phyloP scores from a whole-genome alignment of 352 stramenopile genomes.

The Globisporangium viniferum region DNA sequence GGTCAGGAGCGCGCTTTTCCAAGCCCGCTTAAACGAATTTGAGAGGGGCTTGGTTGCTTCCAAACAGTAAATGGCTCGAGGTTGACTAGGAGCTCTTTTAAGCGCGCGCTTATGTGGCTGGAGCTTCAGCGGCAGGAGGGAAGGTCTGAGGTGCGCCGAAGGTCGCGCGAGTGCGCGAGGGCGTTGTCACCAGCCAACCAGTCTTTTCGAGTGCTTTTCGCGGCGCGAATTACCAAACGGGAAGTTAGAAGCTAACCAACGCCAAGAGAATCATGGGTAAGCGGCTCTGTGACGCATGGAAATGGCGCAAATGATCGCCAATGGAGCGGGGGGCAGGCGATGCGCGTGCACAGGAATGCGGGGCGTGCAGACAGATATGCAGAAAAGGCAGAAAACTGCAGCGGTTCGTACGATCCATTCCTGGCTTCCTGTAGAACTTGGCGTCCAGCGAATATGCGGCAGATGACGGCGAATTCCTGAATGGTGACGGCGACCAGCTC shows the following conservation, averaged over 20 bases:
- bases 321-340: not conserved
- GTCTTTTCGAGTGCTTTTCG: conserved; percentile 33
- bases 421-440: not conserved
- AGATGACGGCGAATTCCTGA: not conserved
- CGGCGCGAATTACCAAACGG: conserved; percentile 40
- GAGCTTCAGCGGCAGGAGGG: conserved; percentile 1
- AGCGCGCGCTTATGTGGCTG: not conserved
- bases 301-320: not conserved
- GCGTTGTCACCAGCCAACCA: conserved; percentile 48
- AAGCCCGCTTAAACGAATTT: conserved; percentile 24
- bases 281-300: conserved; percentile 9
- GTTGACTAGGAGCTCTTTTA: not conserved
- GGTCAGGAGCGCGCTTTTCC: conserved; percentile 21
- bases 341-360: not conserved
- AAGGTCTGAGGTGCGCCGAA: conserved; percentile 17
- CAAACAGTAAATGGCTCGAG: not conserved
- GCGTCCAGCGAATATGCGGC: not conserved
- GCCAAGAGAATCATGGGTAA: conserved; percentile 67
- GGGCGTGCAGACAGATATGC: conserved; percentile 8
- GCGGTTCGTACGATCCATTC: not conserved
- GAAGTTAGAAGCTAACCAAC: conserved; percentile 70
- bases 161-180: conserved; percentile 21
- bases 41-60: conserved; percentile 1
- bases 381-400: not conserved
- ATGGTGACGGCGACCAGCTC: not conserved